These are phyloP conservation scores for Suillus brevipes DNA, from an alignment of 768 basidiomycete species.

Conservation along the genomic window DNA sequence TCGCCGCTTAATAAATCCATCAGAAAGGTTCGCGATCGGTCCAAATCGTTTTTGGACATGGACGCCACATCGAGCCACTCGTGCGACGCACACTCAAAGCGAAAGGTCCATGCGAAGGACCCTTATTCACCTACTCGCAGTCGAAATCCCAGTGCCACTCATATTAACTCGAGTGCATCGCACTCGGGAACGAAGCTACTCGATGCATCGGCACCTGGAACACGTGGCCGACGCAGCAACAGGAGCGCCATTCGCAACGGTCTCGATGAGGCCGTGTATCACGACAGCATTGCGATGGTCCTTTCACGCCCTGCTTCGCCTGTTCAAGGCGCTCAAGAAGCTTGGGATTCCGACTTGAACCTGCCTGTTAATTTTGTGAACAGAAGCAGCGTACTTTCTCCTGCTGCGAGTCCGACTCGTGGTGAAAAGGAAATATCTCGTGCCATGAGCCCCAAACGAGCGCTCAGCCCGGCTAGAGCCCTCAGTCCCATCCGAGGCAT, in stretches of 20 bases:
- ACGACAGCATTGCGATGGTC: slow-evolving; percentile 22
- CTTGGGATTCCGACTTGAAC: slow-evolving; percentile 12
- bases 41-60: slow-evolving; percentile 14
- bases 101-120: neutral
- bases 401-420: slow-evolving; percentile 6
- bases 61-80: neutral
- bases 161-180: neutral
- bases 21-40: slow-evolving; percentile 18
- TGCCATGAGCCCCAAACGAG: slow-evolving; percentile 21
- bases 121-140: neutral
- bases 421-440: slow-evolving; percentile 4
- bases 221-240: slow-evolving; percentile 20
- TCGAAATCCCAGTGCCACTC: neutral
- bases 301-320: slow-evolving; percentile 27
- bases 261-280: slow-evolving; percentile 7
- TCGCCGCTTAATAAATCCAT: neutral
- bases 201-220: neutral
- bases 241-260: slow-evolving; percentile 12
- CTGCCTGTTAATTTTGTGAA: neutral
- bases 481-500: slow-evolving; percentile 35
- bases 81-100: no score
- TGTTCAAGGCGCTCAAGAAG: slow-evolving; percentile 2
- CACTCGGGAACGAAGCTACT: neutral
- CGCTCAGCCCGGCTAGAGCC: slow-evolving; percentile 22
- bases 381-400: neutral